These are phyloP conservation scores for Gymnopus androsaceus DNA, from an alignment of 1,284 basidiomycete species.

Conservation along the genomic window DNA sequence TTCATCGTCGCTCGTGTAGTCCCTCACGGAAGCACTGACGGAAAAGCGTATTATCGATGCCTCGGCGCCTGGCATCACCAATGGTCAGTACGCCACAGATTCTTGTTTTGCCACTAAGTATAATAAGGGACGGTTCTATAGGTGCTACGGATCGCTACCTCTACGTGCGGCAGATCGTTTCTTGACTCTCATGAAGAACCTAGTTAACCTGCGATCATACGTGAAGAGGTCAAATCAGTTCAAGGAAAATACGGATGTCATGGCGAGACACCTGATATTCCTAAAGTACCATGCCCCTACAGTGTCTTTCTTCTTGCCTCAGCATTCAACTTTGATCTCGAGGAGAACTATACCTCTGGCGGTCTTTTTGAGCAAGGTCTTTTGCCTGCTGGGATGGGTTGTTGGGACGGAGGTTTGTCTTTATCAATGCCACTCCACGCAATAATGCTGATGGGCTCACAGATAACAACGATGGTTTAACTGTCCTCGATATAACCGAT, in stretches of 20 bases:
- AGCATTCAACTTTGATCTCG: constrained; percentile 3
- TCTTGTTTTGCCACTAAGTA: background rate
- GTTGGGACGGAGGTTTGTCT: constrained; percentile 28
- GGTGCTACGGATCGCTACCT: constrained; percentile 34
- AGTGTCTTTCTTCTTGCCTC: background rate
- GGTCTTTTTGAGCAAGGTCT: background rate
- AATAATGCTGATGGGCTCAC: background rate
- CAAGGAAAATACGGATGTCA: constrained; percentile 21
- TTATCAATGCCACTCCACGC: background rate
- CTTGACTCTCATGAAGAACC: constrained; percentile 34
- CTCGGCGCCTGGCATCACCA: constrained; percentile 40
- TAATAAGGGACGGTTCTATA: background rate
- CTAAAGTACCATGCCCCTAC: background rate
- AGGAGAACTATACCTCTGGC: background rate
- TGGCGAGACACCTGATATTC: background rate
- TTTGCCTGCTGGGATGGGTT: background rate
- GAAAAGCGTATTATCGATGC: constrained; percentile 35
- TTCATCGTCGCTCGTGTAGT: constrained; percentile 20
- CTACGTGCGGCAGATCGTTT: constrained; percentile 33
- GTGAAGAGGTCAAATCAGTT: constrained; percentile 33
- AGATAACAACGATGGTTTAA: constrained; percentile 45
- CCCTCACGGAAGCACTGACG: constrained; percentile 21
- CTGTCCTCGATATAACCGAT: constrained; percentile 42
- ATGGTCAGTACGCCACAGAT: constrained; percentile 22
- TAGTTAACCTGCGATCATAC: constrained; percentile 37